Evolutionary conservation across 225 moss, liverwort and hornwort species (phyloP).

Genomic region (Physcomitrellopsis africana): DNA sequence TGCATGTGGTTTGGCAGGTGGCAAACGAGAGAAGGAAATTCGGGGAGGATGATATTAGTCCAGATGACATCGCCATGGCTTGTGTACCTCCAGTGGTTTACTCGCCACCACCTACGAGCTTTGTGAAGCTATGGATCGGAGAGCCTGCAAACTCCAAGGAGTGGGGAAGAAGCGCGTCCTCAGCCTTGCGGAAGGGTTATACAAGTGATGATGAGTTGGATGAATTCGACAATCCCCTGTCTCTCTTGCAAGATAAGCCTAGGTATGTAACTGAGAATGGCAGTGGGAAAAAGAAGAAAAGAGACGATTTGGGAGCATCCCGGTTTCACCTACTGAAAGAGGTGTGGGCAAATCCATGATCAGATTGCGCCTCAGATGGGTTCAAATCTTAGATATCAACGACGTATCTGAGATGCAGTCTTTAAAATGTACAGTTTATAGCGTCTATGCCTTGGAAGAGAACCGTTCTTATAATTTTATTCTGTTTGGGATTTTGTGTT

Average conservation of each 20-base stretch:
- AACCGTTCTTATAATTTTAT: neutral
- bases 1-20: conserved; percentile 45
- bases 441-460: neutral
- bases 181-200: conserved; percentile 91
- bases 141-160: conserved; percentile 54
- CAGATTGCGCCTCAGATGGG: neutral
- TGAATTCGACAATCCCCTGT: conserved; percentile 61
- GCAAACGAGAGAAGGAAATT: conserved; percentile 62
- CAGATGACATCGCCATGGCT: conserved; percentile 72
- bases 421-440: neutral
- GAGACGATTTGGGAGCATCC: conserved; percentile 48
- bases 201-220: conserved; percentile 94
- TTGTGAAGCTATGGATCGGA: conserved; percentile 88
- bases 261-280: conserved; percentile 45
- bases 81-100: conserved; percentile 64
- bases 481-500: too few relatives aligned
- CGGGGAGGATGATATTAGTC: conserved; percentile 68
- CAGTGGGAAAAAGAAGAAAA: conserved; percentile 55
- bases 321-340: conserved; percentile 77
- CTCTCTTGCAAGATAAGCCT: conserved; percentile 68
- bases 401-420: neutral
- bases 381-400: neutral
- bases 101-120: conserved; percentile 62
- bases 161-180: conserved; percentile 85
- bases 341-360: conserved; percentile 66